Evolutionary conservation across 78 protist species (phyloP).

Genomic region (Pigoraptor vietnamica): DNA sequence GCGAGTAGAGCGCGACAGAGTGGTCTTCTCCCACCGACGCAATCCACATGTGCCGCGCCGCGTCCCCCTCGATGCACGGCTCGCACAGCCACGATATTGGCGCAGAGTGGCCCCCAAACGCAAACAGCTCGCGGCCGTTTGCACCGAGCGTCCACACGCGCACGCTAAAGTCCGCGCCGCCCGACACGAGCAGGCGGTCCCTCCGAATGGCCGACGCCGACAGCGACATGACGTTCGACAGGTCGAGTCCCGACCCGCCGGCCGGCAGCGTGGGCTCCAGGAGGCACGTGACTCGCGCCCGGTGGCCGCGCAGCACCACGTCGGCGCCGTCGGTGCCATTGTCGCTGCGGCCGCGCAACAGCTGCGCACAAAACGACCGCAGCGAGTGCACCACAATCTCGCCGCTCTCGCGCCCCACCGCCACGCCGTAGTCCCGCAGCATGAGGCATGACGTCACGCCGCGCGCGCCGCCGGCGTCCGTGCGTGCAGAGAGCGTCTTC

Average conservation of each 20-base stretch:
- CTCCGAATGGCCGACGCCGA: not conserved
- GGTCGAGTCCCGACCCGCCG: not conserved
- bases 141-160: not conserved
- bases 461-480: too few relatives aligned
- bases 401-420: not conserved
- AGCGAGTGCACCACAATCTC: not conserved
- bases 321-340: too few relatives aligned
- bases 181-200: conserved; percentile 6
- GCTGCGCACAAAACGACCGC: not conserved
- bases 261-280: not conserved
- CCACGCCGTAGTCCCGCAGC: not conserved
- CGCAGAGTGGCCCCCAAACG: not conserved
- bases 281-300: not conserved
- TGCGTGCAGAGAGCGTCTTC: not conserved
- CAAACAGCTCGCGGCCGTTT: not conserved
- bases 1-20: conserved; percentile 15
- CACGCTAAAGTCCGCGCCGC: conserved; percentile 7
- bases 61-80: not conserved
- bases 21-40: conserved; percentile 8
- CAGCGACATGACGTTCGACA: not conserved
- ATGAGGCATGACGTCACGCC: not conserved
- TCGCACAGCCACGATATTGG: not conserved
- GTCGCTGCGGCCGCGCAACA: not conserved
- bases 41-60: not conserved
- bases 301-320: not conserved